These are phyloP conservation scores for Sporisorium scitamineum DNA, from an alignment of 1,284 basidiomycete genomes.

Conservation along the genomic window DNA sequence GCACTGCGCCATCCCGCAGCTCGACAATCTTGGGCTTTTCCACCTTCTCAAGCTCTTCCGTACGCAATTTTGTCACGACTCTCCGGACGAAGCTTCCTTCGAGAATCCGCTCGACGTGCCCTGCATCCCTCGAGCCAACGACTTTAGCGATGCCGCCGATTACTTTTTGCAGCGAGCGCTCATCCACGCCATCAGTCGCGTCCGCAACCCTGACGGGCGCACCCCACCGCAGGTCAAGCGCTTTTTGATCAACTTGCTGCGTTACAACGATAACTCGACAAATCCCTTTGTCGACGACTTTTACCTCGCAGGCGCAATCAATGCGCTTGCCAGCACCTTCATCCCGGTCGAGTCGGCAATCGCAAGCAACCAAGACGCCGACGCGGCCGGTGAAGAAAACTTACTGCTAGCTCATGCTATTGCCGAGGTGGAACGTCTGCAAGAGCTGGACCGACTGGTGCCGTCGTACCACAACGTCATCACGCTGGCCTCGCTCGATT, in stretches of 20 bases:
- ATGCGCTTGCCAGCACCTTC: conserved; percentile 81
- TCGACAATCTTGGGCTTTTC: conserved; percentile 91
- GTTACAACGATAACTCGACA: conserved; percentile 93
- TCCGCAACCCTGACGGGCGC: conserved; percentile 83
- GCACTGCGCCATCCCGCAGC: conserved; percentile 82
- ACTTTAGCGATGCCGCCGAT: conserved; percentile 89
- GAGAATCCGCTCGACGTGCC: conserved; percentile 71
- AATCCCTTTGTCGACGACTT: conserved; percentile 93
- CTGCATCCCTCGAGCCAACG: conserved; percentile 90
- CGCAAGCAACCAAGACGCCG: conserved; percentile 50
- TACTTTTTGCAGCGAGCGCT: conserved; percentile 94
- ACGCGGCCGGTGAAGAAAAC: conserved; percentile 54
- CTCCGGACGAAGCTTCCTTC: conserved; percentile 49
- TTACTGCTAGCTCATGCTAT: conserved; percentile 53
- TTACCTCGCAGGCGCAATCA: conserved; percentile 88
- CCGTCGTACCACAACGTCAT: conserved; percentile 95
- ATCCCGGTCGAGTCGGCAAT: conserved; percentile 70
- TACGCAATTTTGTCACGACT: conserved; percentile 84
- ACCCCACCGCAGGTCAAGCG: conserved; percentile 88
- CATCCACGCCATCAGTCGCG: conserved; percentile 82
- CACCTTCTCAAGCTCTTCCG: conserved; percentile 93
- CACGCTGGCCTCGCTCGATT: conserved; percentile 77
- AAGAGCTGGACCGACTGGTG: conserved; percentile 93
- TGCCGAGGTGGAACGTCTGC: conserved; percentile 81
- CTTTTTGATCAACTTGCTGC: conserved; percentile 88